Percentiles rank a stretch among this genome's conserved stretches.
phyloP scores from a whole-genome alignment of 768 basidiomycete genomes.

The Tricholoma sp. region DNA sequence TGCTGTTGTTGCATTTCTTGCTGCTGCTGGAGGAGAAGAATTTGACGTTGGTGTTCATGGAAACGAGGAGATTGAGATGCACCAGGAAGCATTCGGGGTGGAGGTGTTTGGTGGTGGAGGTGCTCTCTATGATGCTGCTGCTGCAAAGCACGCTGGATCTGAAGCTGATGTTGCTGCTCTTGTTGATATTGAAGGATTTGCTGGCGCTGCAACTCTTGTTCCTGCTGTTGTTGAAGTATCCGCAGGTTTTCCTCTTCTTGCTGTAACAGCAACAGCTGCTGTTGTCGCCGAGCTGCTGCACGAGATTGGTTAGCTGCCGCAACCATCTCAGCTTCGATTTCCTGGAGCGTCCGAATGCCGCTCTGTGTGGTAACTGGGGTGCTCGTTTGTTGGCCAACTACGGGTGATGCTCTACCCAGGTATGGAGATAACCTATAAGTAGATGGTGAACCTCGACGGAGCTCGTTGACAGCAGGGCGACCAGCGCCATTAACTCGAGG shows the following conservation, averaged over 20 bases:
- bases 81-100: conserved; percentile 63
- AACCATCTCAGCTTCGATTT: conserved; percentile 84
- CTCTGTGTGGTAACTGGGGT: conserved; percentile 29
- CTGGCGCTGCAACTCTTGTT: conserved; percentile 34
- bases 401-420: conserved; percentile 17
- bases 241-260: conserved; percentile 33
- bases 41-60: conserved; percentile 69
- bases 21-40: conserved; percentile 62
- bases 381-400: conserved; percentile 26
- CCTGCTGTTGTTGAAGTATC: conserved; percentile 28
- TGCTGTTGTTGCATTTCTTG: conserved; percentile 58
- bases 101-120: conserved; percentile 53
- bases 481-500: conserved; percentile 46
- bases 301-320: conserved; percentile 45
- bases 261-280: conserved; percentile 41
- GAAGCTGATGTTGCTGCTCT: conserved; percentile 46
- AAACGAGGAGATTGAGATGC: conserved; percentile 77
- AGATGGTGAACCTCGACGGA: conserved; percentile 27
- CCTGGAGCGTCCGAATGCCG: conserved; percentile 63
- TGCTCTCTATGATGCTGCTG: conserved; percentile 51
- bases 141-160: conserved; percentile 38
- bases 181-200: conserved; percentile 42
- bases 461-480: conserved; percentile 34
- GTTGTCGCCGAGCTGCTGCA: conserved; percentile 21
- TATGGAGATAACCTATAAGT: conserved; percentile 37